Percentiles rank a stretch among this genome's conserved stretches.
Evolutionary conservation across 805 yeast genomes (phyloP).

Genomic region (Candida cerambycidarum): DNA sequence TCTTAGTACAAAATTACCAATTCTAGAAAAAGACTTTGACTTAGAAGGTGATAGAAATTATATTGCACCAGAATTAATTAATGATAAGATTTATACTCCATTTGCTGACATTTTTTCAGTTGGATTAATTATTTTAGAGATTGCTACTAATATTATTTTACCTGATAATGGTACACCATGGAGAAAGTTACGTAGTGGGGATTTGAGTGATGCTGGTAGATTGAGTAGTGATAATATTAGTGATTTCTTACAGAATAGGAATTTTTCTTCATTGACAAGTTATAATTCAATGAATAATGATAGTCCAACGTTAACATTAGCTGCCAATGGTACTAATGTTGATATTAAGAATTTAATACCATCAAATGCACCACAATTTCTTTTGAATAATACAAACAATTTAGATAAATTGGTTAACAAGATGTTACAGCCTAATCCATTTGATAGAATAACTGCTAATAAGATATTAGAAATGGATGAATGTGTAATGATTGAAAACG

Average conservation of each 20-base stretch:
- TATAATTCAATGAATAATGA: constrained; percentile 22
- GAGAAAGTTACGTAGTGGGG: constrained; percentile 95
- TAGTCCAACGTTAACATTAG: constrained; percentile 11
- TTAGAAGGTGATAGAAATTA: constrained; percentile 97
- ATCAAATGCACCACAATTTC: constrained; percentile 82
- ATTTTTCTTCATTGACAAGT: constrained; percentile 34
- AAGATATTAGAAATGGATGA: constrained; percentile 71
- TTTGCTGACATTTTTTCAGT: constrained; percentile 95
- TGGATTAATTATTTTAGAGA: constrained; percentile 89
- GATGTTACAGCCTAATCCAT: constrained; percentile 88
- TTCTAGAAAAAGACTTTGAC: constrained; percentile 64
- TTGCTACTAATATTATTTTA: constrained; percentile 90
- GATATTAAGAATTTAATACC: constrained; percentile 52
- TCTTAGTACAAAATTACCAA: constrained; percentile 81
- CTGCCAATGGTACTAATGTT: constrained; percentile 2
- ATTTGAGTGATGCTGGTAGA: constrained; percentile 90
- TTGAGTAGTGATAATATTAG: constrained; percentile 54
- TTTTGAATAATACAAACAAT: constrained; percentile 53
- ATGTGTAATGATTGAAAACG: constrained; percentile 70
- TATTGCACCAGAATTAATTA: constrained; percentile 94
- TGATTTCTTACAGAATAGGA: constrained; percentile 40
- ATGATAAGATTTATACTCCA: constrained; percentile 77
- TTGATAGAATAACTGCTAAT: constrained; percentile 74
- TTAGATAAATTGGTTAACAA: constrained; percentile 79
- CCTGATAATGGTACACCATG: constrained; percentile 97